Evolutionary conservation across 495 filamentous ascomycete genomes (phyloP).

Genomic region (Neurospora hispaniola): DNA sequence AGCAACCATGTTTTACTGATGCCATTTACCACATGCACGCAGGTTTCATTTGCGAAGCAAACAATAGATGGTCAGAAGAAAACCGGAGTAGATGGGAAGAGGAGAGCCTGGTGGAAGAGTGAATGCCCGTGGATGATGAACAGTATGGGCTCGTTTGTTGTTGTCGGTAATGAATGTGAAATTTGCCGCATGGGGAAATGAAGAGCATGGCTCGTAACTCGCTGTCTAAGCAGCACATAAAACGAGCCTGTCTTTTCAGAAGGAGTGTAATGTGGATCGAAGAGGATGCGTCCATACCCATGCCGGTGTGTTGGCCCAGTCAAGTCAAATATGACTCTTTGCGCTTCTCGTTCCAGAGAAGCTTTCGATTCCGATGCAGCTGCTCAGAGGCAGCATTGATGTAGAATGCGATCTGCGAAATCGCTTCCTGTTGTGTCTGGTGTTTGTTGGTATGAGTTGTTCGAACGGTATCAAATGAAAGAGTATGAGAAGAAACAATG

Average conservation of each 20-base stretch:
- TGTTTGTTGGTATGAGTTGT: background rate
- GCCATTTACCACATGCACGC: background rate
- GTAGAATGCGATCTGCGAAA: background rate
- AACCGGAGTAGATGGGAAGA: background rate
- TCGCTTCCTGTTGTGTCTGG: background rate
- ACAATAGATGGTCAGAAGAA: background rate
- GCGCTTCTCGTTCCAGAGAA: background rate
- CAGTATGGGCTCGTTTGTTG: background rate
- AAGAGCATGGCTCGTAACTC: background rate
- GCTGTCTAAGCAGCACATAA: background rate
- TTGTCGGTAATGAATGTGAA: background rate
- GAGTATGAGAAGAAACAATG: background rate
- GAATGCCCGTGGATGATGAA: background rate
- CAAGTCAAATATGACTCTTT: background rate
- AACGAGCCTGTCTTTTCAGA: background rate
- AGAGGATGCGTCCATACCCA: background rate
- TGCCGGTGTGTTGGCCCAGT: background rate
- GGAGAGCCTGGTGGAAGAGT: background rate
- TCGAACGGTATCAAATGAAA: background rate
- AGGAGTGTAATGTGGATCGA: background rate
- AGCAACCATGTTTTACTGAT: background rate
- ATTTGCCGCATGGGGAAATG: background rate
- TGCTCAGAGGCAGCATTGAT: background rate
- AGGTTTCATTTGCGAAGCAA: background rate
- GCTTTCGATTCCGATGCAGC: background rate